Evolutionary conservation across 208 protist genomes (phyloP), one percentile per base, ranked within the genome.

Genomic region (Angomonas desouzai): DNA sequence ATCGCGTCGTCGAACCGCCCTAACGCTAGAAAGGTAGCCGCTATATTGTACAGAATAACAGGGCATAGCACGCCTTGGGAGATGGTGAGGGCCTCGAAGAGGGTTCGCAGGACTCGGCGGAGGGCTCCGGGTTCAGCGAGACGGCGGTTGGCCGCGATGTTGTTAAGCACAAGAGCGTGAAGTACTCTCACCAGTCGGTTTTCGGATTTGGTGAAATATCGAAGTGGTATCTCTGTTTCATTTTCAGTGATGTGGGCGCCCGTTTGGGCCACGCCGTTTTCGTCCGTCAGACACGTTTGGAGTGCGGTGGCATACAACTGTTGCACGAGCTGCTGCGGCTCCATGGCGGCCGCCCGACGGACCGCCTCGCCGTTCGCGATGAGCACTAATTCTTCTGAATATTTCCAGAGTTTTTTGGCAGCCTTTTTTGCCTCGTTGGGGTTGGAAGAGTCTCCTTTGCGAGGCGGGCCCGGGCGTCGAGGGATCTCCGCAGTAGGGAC

Each of bases 21-120:
- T 9, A 62, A 25, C 2, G 64, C 57, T 2, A 87, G 51, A 38
- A 90, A 83, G 3, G 70, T 27, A 23, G 83, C 81, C 16, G 83
- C 83, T 27, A 95, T 48, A 59, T 95, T 95, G 74, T 93, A 93
- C 48, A 95, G 66, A 22, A 79, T 66, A n/a, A 70, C 20, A 25
- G 74, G 83, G 66, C 68, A 62, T 64, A 90, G 74, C 13, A 77
- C 79, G 7, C 73, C 81, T 9, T 68, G 49, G 2, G 69, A 70
- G 13, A 72, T 68, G 2, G 60, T 53, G n/a, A 92, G 60, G 7
- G 86, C 79, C 7, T 70, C 72, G 29, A 85, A 55, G 23, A 95
- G 73, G 25, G 73, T 66, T 30, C 68, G 49, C n/a, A 74, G 43
- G n/a, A 84, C 61, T 36, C 53, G 45, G 3, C 58, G 11, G 10